A percentile compares a stretch with the other conserved stretches of the same genome.
Evolutionary conservation across 148 eudicot genomes (phyloP).

Genomic region (Cornus florida): DNA sequence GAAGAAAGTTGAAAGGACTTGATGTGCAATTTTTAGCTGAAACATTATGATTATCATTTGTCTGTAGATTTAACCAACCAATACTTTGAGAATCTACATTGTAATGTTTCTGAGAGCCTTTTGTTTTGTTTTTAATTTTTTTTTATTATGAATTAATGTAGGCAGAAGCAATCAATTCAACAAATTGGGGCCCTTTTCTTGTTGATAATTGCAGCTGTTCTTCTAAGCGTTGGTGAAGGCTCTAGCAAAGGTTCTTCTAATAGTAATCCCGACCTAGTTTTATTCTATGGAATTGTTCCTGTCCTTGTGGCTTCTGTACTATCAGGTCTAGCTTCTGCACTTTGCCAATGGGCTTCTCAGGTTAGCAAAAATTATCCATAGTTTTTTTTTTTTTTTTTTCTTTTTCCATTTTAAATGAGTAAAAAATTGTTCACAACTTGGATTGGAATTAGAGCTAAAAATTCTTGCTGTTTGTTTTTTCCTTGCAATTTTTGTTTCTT

Average conservation of each 20-base stretch:
- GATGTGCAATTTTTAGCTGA: neutral
- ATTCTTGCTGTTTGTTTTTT: neutral
- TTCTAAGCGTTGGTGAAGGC: conserved; percentile 93
- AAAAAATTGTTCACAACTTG: no score
- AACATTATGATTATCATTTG: neutral
- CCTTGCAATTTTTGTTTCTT: neutral
- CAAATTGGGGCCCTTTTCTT: conserved; percentile 93
- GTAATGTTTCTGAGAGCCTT: conserved; percentile 7
- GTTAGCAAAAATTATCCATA: conserved; percentile 35
- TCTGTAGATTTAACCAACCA: neutral
- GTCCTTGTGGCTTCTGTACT: conserved; percentile 87
- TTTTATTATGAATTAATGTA: conserved; percentile 24
- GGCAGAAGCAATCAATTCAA: conserved; percentile 94
- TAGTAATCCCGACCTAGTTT: conserved; percentile 64
- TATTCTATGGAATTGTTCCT: conserved; percentile 85
- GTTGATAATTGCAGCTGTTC: conserved; percentile 87
- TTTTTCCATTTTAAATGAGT: no score
- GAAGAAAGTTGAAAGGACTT: neutral
- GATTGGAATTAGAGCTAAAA: no score
- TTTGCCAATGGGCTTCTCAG: conserved; percentile 99
- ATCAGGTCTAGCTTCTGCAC: conserved; percentile 93
- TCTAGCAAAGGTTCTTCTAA: conserved; percentile 70
- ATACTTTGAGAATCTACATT: neutral
- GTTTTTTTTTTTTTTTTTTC: neutral
- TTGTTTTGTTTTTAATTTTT: neutral